phyloP scores from a whole-genome alignment of 2,329 filamentous ascomycete species.

The Xylariaceae sp. region DNA sequence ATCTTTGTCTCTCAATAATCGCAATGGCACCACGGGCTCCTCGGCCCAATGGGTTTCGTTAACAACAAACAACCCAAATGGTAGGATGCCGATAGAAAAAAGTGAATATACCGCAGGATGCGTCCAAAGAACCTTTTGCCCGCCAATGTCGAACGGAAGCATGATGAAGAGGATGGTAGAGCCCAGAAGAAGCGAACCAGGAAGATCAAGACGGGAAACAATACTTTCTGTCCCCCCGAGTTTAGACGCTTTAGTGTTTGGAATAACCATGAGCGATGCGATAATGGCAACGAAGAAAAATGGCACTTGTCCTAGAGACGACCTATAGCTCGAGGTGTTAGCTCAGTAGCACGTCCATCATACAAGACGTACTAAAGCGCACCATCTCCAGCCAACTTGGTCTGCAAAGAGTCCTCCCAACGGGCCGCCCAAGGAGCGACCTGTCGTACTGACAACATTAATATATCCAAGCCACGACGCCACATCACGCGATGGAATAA shows the following conservation, averaged over 20 bases:
- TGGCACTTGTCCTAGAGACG: conserved; percentile 57
- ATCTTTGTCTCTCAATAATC: conserved; percentile 49
- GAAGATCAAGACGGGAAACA: conserved; percentile 56
- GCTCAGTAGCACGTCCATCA: not conserved
- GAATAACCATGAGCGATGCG: conserved; percentile 36
- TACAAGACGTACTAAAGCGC: conserved; percentile 12
- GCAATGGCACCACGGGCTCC: conserved; percentile 59
- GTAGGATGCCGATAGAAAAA: conserved; percentile 28
- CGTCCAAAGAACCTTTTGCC: conserved; percentile 38
- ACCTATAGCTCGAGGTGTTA: conserved; percentile 34
- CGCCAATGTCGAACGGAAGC: conserved; percentile 40
- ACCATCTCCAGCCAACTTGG: conserved; percentile 65
- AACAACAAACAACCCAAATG: conserved; percentile 34
- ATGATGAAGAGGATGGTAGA: conserved; percentile 36
- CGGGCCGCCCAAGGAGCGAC: conserved; percentile 51
- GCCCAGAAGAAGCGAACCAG: conserved; percentile 48
- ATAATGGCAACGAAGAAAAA: conserved; percentile 49
- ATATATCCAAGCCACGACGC: conserved; percentile 54
- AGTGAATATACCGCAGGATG: conserved; percentile 34
- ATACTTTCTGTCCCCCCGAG: conserved; percentile 28
- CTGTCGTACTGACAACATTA: conserved; percentile 51
- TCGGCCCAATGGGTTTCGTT: conserved; percentile 42
- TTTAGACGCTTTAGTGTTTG: conserved; percentile 22
- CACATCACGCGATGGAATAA: conserved; percentile 51
- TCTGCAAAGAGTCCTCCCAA: conserved; percentile 61